Evolutionary conservation across 208 protist species (phyloP).

Genomic region (Acanthamoeba lenticulata): DNA sequence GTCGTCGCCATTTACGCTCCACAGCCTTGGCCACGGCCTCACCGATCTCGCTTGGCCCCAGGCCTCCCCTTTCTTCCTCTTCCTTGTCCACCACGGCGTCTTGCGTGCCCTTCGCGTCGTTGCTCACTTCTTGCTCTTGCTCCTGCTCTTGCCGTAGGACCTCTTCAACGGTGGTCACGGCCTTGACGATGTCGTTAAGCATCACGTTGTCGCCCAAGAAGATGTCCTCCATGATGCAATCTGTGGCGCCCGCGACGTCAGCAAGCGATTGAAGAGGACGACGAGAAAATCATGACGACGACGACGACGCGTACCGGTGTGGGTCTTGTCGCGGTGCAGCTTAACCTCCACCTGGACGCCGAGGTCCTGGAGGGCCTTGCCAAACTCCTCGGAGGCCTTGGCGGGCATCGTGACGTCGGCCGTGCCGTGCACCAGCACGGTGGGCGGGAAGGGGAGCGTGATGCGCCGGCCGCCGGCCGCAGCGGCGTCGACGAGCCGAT

Average conservation of each 20-base stretch:
- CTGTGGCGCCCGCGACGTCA: background rate
- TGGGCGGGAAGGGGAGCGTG: background rate
- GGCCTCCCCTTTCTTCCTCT: too few relatives aligned
- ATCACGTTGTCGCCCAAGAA: slow-evolving; percentile 53
- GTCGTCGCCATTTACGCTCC: background rate
- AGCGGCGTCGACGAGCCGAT: background rate
- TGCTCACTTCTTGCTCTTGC: background rate
- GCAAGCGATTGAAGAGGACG: background rate
- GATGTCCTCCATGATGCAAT: slow-evolving; percentile 55
- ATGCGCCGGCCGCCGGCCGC: background rate
- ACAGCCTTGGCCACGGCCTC: background rate
- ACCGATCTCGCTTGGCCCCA: too few relatives aligned
- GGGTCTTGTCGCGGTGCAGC: slow-evolving; percentile 21
- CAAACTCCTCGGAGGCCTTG: slow-evolving; percentile 14
- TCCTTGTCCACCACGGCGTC: background rate
- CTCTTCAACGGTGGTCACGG: background rate
- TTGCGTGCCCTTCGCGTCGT: background rate
- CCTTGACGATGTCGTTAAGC: slow-evolving; percentile 11
- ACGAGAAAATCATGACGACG: background rate
- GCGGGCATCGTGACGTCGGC: slow-evolving; percentile 31
- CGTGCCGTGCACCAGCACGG: slow-evolving; percentile 34
- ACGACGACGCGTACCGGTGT: background rate
- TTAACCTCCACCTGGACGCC: background rate
- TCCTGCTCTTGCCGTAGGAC: background rate
- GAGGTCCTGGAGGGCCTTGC: background rate